Evolutionary conservation across 441 rosid genomes (phyloP), one percentile per base, ranked within the genome.

Genomic region (Raphanus hybrid): DNA sequence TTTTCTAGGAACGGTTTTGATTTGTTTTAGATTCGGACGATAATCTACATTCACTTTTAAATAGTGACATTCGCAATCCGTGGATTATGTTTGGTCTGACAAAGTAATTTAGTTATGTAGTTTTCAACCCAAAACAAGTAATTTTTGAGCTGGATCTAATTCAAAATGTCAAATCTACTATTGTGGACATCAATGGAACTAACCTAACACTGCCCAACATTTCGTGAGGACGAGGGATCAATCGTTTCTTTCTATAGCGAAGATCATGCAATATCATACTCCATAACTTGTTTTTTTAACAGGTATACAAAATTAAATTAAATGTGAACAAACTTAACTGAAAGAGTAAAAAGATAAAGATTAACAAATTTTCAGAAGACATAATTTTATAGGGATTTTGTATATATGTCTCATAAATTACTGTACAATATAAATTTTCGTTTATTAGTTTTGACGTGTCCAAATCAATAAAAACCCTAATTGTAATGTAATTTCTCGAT

Each of bases 1-100:
- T 41, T 41, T 41, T 41, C 67, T 18, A 41, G 41, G 80, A 66
- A 77, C 72, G 80, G 76, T 77, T 77, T 57, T 34, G 55, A 77
- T 20, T 65, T 65, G 67, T 71, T 77, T 70, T 70, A 6, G 26
- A 64, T 57, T 54, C 59, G 37, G 64, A 70, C 59, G n/a, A 70
- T 45, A 64, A 41, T 71, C 48, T 43, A 43, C 67, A 71, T 77
- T 64, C 76, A 71, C 71, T 57, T 70, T 23, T 39, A 76, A 37
- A 64, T 12, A 70, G 75, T 39, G 45, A 64, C 59, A 76, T 76
- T 77, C 66, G 70, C 61, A 71, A n/a, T 70, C 23, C 62, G 37
- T 57, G 20, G 58, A 69, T 27, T 27, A 27, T 27, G 29, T 27
- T 27, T 27, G 2, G 18, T 16, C 18, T 16, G 18, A 16, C 18